Evolutionary conservation across 2,329 filamentous ascomycete species (phyloP).

Genomic region (Aureobasidium sp.): DNA sequence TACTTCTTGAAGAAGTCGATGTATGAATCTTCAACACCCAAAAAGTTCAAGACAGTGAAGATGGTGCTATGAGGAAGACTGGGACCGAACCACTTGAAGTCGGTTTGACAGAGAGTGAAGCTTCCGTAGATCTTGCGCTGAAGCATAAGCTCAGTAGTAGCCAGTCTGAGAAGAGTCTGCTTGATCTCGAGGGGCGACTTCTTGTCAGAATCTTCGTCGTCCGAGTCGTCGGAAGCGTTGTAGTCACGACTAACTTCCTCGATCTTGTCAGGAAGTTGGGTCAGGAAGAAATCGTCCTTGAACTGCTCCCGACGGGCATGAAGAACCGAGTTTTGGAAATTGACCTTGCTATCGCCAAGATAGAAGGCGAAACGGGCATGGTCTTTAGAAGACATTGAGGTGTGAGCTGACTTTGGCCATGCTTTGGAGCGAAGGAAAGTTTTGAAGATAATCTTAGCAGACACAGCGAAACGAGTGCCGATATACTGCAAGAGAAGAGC

Average conservation of each 20-base stretch:
- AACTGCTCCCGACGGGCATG: conserved; percentile 34
- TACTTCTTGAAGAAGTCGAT: conserved; percentile 54
- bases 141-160: conserved; percentile 50
- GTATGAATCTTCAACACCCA: conserved; percentile 53
- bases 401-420: conserved; percentile 34
- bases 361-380: conserved; percentile 41
- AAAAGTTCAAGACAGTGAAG: conserved; percentile 49
- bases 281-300: conserved; percentile 46
- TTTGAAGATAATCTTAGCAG: conserved; percentile 38
- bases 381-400: conserved; percentile 31
- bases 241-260: conserved; percentile 35
- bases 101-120: conserved; percentile 50
- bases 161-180: conserved; percentile 50
- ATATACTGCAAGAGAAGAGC: conserved; percentile 50
- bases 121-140: conserved; percentile 42
- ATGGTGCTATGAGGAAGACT: conserved; percentile 55
- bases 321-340: conserved; percentile 18
- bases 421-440: conserved; percentile 33
- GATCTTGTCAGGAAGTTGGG: conserved; percentile 43
- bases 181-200: conserved; percentile 45
- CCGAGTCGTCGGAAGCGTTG: conserved; percentile 27
- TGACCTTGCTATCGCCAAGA: conserved; percentile 23
- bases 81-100: conserved; percentile 54
- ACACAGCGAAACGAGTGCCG: conserved; percentile 45
- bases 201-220: conserved; percentile 27